phyloP scores from a whole-genome alignment of 768 basidiomycete species.

The Collybiopsis luxurians region DNA sequence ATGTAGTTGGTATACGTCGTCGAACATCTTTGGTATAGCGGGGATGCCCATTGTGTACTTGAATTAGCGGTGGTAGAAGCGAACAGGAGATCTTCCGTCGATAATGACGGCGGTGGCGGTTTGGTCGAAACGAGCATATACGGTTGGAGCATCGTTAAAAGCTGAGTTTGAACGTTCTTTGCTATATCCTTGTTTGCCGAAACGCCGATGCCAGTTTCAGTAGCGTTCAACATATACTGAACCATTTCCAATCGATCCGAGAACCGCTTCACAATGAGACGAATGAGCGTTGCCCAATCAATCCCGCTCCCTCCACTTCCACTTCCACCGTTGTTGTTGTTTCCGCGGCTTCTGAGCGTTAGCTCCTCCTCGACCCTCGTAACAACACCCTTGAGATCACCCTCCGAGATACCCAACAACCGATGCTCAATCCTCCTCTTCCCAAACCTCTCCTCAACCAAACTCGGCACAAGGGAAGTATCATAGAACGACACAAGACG shows the following conservation, averaged over 20 bases:
- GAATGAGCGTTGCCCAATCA: slow-evolving; percentile 39
- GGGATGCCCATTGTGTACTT: slow-evolving; percentile 26
- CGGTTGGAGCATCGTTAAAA: slow-evolving; percentile 29
- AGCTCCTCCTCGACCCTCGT: slow-evolving; percentile 21
- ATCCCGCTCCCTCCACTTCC: slow-evolving; percentile 25
- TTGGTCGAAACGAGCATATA: slow-evolving; percentile 21
- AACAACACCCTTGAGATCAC: slow-evolving; percentile 23
- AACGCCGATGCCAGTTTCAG: slow-evolving; percentile 5
- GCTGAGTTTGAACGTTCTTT: slow-evolving; percentile 25
- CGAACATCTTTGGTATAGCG: slow-evolving; percentile 30
- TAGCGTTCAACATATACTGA: slow-evolving; percentile 30
- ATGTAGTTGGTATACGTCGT: slow-evolving; percentile 29
- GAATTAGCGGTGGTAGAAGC: slow-evolving; percentile 10
- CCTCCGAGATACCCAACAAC: slow-evolving; percentile 25
- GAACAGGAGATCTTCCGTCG: too few species aligned
- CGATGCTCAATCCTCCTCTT: slow-evolving; percentile 34
- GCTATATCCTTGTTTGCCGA: slow-evolving; percentile 7
- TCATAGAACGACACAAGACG: slow-evolving; percentile 45
- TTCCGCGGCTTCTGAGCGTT: too few species aligned
- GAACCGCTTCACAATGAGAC: slow-evolving; percentile 39
- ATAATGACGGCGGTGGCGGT: too few species aligned
- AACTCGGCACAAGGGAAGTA: slow-evolving; percentile 30
- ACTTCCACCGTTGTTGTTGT: not conserved
- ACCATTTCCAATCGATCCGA: slow-evolving; percentile 38
- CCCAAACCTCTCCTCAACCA: slow-evolving; percentile 26